Conservation (phyloP, 805 yeast species). For the Isabelozyma gotoi region DNA sequence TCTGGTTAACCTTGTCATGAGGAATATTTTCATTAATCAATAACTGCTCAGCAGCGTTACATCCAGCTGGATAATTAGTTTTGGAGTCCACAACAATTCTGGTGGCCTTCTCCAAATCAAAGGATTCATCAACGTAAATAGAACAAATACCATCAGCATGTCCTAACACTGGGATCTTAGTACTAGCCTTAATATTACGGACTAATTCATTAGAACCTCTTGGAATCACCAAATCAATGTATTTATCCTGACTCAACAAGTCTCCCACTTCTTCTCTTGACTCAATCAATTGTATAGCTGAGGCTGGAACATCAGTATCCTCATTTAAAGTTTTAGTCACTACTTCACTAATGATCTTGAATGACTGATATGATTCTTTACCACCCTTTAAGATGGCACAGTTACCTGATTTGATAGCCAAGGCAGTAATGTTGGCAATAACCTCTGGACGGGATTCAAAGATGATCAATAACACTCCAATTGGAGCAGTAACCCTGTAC, state of each 20-base stretch:
- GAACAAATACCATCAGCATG: constrained; percentile 99
- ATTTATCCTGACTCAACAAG: constrained; percentile 78
- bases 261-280: constrained; percentile 90
- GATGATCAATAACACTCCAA: constrained; percentile 88
- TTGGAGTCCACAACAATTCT: constrained; percentile 81
- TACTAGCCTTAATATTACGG: constrained; percentile 75
- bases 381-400: constrained; percentile 98
- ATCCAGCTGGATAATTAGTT: constrained; percentile 98
- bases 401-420: constrained; percentile 94
- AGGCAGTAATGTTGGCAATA: constrained; percentile 93
- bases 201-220: constrained; percentile 96
- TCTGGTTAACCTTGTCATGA: constrained; percentile 19
- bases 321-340: constrained; percentile 56
- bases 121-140: constrained; percentile 74
- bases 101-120: constrained; percentile 75
- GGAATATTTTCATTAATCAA: constrained; percentile 53
- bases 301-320: constrained; percentile 71
- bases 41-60: constrained; percentile 92
- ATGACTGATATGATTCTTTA: constrained; percentile 85
- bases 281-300: constrained; percentile 82
- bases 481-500: constrained; percentile 86
- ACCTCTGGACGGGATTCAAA: constrained; percentile 98
- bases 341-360: constrained; percentile 74
- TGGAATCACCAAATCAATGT: constrained; percentile 94
- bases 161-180: constrained; percentile 95